phyloP scores from a whole-genome alignment of 176 grass and related monocot species.

The Tuctoria greenei region DNA sequence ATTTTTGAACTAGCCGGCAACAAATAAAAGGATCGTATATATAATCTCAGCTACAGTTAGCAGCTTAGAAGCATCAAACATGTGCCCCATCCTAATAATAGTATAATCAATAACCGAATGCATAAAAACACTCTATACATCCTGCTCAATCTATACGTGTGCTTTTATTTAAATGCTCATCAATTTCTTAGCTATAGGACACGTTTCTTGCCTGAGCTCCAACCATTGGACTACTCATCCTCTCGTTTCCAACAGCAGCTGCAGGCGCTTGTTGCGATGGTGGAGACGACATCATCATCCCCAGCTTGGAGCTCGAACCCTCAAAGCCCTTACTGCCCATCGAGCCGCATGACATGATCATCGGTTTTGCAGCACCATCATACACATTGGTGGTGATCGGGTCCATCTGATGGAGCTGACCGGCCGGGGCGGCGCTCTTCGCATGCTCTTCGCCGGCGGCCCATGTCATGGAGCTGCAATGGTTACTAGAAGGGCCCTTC shows the following conservation, averaged over 20 bases:
- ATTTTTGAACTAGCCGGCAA: too few species aligned
- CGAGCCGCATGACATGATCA: slow-evolving; percentile 57
- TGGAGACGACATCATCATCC: slow-evolving; percentile 53
- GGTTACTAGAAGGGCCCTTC: slow-evolving; percentile 43
- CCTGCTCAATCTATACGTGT: neutral
- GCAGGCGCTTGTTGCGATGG: slow-evolving; percentile 41
- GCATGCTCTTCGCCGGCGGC: slow-evolving; percentile 43
- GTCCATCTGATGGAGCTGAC: slow-evolving; percentile 61
- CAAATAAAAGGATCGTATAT: too few species aligned
- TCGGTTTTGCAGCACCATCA: slow-evolving; percentile 49
- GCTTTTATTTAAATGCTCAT: neutral
- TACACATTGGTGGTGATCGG: slow-evolving; percentile 53
- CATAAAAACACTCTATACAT: neutral
- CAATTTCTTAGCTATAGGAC: slow-evolving; percentile 46
- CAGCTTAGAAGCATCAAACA: neutral
- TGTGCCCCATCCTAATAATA: neutral
- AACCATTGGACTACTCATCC: slow-evolving; percentile 50
- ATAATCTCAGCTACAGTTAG: neutral
- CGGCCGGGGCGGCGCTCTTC: slow-evolving; percentile 34
- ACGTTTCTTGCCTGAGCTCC: slow-evolving; percentile 52
- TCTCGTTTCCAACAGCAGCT: slow-evolving; percentile 47
- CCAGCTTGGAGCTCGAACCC: slow-evolving; percentile 50
- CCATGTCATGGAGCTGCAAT: slow-evolving; percentile 64
- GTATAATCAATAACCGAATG: neutral
- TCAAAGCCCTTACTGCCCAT: slow-evolving; percentile 59